Conservation (phyloP, 257 asterid species). For the Solanum stenotomum region DNA sequence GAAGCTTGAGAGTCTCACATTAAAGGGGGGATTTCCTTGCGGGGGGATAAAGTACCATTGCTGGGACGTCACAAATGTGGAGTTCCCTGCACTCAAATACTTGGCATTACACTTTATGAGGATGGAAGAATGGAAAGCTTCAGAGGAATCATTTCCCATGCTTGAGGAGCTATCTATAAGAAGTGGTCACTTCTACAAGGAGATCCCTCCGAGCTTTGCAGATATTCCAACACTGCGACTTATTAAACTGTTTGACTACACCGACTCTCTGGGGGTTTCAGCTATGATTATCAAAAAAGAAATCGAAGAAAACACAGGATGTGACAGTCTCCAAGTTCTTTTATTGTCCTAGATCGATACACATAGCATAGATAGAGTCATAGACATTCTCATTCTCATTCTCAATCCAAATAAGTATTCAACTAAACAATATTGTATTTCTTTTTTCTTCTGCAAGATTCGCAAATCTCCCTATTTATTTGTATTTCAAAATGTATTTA, state of each 20-base stretch:
- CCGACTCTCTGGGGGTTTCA: neutral
- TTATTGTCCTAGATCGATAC: too few relatives aligned
- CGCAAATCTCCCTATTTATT: too few relatives aligned
- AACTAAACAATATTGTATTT: too few relatives aligned
- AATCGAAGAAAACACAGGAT: neutral
- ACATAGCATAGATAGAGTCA: too few relatives aligned
- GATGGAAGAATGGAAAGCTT: neutral
- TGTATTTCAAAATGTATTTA: too few relatives aligned
- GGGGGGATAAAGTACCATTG: too few relatives aligned
- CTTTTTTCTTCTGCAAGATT: too few relatives aligned
- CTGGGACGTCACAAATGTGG: neutral
- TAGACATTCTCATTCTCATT: too few relatives aligned
- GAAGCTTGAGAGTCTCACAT: neutral
- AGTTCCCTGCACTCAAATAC: neutral
- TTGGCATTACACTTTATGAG: rapidly evolving
- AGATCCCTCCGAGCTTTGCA: neutral
- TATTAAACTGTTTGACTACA: neutral
- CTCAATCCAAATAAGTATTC: too few relatives aligned
- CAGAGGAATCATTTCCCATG: neutral
- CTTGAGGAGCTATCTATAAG: neutral
- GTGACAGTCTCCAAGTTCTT: neutral
- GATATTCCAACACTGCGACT: neutral
- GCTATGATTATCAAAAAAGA: neutral
- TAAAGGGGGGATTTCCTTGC: neutral
- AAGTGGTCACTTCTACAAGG: neutral